Evolutionary conservation across 2,329 filamentous ascomycete genomes (phyloP).

Genomic region (Incumbomyces lentus): DNA sequence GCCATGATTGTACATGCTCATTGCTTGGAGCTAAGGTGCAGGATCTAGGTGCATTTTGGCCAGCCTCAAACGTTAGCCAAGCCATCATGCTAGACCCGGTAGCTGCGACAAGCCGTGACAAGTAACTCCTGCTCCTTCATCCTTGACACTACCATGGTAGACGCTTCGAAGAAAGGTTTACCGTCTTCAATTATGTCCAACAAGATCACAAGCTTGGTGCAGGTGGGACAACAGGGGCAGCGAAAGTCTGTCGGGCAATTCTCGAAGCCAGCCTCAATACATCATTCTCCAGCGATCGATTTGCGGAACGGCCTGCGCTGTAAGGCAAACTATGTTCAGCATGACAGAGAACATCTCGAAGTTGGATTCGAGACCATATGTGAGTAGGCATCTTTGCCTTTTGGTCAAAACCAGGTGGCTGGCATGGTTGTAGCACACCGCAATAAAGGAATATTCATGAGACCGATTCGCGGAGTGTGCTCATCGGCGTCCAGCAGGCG

Average conservation of each 20-base stretch:
- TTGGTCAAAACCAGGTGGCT: no score
- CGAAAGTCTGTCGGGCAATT: conserved; percentile 11
- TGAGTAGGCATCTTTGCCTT: no score
- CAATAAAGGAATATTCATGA: no score
- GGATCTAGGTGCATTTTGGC: conserved; percentile 11
- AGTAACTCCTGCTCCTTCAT: not conserved
- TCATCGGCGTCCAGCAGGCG: no score
- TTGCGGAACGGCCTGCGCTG: conserved; percentile 10
- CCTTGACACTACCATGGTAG: not conserved
- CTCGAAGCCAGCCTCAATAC: conserved; percentile 8
- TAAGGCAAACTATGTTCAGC: conserved; percentile 5
- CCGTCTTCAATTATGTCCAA: conserved; percentile 13
- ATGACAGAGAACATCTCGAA: not conserved
- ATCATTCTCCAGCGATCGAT: conserved; percentile 10
- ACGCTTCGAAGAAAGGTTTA: no score
- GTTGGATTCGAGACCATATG: no score
- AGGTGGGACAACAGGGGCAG: conserved; percentile 1
- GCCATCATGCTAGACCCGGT: not conserved
- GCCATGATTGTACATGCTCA: not conserved
- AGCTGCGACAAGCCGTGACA: not conserved
- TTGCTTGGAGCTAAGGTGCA: conserved; percentile 14
- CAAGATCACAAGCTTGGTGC: not conserved
- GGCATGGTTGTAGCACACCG: not conserved
- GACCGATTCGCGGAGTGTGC: no score
- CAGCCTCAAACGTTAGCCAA: conserved; percentile 4